phyloP scores from a whole-genome alignment of 208 protist genomes.

The Leishmania lainsoni region DNA sequence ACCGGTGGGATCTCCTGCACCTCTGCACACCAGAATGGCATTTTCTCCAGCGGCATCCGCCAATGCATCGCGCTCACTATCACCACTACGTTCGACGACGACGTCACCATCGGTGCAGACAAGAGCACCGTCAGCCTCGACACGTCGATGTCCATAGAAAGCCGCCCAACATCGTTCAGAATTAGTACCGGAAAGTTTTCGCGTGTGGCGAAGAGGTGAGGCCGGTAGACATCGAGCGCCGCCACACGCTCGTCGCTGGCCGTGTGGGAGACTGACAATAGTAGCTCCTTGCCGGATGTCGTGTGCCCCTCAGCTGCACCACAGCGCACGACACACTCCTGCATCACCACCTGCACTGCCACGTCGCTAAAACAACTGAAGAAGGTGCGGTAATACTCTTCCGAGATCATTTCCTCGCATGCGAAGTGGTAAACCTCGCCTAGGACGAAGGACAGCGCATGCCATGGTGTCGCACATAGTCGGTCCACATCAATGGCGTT shows the following conservation, averaged over 20 bases:
- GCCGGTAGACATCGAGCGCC: constrained; percentile 14
- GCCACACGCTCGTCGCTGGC: constrained; percentile 17
- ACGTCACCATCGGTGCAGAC: background rate
- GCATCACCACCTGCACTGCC: constrained; percentile 38
- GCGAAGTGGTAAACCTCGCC: constrained; percentile 28
- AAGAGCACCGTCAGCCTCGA: constrained; percentile 10
- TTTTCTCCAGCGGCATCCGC: constrained; percentile 26
- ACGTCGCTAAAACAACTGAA: constrained; percentile 69
- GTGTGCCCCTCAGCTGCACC: background rate
- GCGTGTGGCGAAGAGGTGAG: constrained; percentile 10
- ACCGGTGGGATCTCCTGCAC: constrained; percentile 21
- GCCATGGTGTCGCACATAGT: constrained; percentile 25
- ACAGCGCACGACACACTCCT: constrained; percentile 32
- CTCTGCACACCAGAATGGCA: constrained; percentile 32
- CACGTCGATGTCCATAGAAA: constrained; percentile 27
- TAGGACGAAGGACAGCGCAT: constrained; percentile 15
- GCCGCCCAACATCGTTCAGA: constrained; percentile 16
- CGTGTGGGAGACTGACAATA: constrained; percentile 18
- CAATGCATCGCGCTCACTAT: constrained; percentile 15
- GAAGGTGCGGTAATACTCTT: constrained; percentile 51
- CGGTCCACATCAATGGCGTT: constrained; percentile 24
- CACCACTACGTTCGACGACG: constrained; percentile 14
- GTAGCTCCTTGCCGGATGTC: constrained; percentile 8
- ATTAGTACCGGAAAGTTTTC: constrained; percentile 32
- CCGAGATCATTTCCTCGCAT: constrained; percentile 46